These are phyloP conservation scores for Cynara cardunculus DNA, from an alignment of 129 eudicot species.

Conservation along the genomic window DNA sequence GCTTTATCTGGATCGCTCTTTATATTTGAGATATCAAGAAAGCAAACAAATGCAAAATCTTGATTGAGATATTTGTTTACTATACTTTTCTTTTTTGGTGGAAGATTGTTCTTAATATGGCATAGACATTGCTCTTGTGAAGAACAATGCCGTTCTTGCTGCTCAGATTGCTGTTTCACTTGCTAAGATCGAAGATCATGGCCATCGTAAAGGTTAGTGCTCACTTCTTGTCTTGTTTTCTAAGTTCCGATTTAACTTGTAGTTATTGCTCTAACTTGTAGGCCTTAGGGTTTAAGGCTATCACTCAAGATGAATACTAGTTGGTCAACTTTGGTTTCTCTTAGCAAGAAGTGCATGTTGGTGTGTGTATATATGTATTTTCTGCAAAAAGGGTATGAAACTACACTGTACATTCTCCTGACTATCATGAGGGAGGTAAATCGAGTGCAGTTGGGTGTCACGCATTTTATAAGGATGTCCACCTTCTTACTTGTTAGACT, in stretches of 20 bases:
- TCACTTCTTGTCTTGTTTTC: neutral
- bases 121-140: slow-evolving; percentile 90
- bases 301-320: neutral
- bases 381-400: neutral
- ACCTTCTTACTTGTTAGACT: too few relatives aligned
- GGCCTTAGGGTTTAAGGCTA: neutral
- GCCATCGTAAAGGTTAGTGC: slow-evolving; percentile 33
- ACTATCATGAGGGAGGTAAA: neutral
- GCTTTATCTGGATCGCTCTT: neutral
- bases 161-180: slow-evolving; percentile 86
- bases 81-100: neutral
- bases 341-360: neutral
- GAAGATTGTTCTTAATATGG: slow-evolving; percentile 39
- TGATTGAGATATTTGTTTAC: neutral
- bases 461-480: too few relatives aligned
- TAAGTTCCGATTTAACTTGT: neutral
- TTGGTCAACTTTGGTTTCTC: neutral
- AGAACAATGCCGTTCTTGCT: slow-evolving; percentile 83
- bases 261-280: neutral
- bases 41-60: neutral
- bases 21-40: neutral
- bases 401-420: neutral
- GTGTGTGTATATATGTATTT: neutral
- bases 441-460: too few relatives aligned
- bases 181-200: slow-evolving; percentile 46